Evolutionary conservation across 2,329 filamentous ascomycete genomes (phyloP).

Genomic region (Pseudogymnoascus pannorum): DNA sequence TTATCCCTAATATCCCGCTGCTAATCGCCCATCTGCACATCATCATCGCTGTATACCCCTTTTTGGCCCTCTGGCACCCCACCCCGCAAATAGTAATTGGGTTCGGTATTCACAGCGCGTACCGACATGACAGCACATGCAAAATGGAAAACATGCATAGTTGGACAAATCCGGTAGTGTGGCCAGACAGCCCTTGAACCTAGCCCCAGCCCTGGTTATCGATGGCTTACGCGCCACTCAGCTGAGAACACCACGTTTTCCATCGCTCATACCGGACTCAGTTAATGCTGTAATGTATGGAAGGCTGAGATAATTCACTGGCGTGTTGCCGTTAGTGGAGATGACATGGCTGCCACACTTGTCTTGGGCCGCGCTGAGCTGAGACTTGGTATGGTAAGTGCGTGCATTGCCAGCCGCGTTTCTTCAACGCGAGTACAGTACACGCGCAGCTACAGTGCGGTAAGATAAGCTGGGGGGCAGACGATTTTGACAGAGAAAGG

Average conservation of each 20-base stretch:
- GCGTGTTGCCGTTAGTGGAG: not conserved
- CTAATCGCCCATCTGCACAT: not conserved
- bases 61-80: not conserved
- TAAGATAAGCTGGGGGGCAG: not conserved
- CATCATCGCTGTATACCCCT: not conserved
- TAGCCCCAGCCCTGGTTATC: not conserved
- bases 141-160: not conserved
- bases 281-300: not conserved
- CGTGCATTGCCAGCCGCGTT: not conserved
- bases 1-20: not conserved
- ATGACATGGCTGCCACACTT: conserved; percentile 3
- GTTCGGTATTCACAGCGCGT: not conserved
- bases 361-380: not conserved
- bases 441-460: not conserved
- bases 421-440: conserved; percentile 6
- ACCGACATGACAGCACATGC: conserved; percentile 4
- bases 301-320: not conserved
- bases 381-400: not conserved
- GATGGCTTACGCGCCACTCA: not conserved
- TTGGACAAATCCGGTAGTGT: not conserved
- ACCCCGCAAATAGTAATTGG: conserved; percentile 5
- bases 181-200: not conserved
- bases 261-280: not conserved
- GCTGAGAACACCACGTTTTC: not conserved
- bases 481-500: not conserved